These are phyloP conservation scores for Gaeumannomyces sp. DNA, from an alignment of 2,329 filamentous ascomycete species.

Conservation along the genomic window DNA sequence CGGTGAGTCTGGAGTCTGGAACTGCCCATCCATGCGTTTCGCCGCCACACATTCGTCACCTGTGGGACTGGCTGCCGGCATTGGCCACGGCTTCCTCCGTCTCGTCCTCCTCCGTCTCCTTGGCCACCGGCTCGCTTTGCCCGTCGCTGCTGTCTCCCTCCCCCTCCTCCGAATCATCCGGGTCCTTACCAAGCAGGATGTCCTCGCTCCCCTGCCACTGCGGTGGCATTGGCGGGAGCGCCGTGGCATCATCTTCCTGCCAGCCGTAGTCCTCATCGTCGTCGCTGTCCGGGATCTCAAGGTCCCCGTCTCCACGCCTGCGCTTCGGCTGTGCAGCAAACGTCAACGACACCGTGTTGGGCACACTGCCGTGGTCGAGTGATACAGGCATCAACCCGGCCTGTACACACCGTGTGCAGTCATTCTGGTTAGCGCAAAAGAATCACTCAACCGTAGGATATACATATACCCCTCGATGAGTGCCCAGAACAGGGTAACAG, in stretches of 20 bases:
- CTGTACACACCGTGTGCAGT: slow-evolving; percentile 24
- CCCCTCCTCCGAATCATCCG: slow-evolving; percentile 14
- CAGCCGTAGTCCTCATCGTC: slow-evolving; percentile 68
- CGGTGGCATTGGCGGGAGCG: slow-evolving; percentile 53
- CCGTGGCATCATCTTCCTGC: slow-evolving; percentile 59
- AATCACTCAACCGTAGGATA: too few species aligned
- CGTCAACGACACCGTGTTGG: background rate
- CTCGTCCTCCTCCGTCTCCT: background rate
- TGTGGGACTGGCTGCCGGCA: background rate
- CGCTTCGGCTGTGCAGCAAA: slow-evolving; percentile 46
- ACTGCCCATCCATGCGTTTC: background rate
- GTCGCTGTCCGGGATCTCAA: slow-evolving; percentile 55
- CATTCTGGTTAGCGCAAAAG: background rate
- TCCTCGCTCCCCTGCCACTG: slow-evolving; percentile 65
- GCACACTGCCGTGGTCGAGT: background rate
- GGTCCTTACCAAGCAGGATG: slow-evolving; percentile 36
- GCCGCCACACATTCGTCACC: background rate
- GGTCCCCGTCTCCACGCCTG: slow-evolving; percentile 50
- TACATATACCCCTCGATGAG: background rate
- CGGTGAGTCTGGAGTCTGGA: background rate
- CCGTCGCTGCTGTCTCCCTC: slow-evolving; percentile 10
- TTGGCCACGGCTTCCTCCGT: background rate
- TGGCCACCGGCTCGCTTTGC: background rate
- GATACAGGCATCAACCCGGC: slow-evolving; percentile 34
- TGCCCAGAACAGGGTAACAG: slow-evolving; percentile 7